These are phyloP conservation scores for Fusarium lyarnte DNA, from an alignment of 2,329 filamentous ascomycete genomes.

Conservation along the genomic window DNA sequence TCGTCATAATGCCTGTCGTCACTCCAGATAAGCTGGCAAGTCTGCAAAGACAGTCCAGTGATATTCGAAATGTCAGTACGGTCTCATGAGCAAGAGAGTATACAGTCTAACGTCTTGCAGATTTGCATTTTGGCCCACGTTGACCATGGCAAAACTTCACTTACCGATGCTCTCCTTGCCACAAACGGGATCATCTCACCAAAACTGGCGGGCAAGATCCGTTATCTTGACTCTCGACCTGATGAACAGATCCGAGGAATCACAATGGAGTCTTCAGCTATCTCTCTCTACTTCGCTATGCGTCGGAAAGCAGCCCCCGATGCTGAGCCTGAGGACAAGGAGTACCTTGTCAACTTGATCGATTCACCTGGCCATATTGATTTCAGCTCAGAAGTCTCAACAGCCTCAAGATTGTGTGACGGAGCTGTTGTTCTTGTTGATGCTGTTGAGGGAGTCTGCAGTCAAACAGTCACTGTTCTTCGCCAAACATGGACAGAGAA, in stretches of 20 bases:
- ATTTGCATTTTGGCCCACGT: conserved; percentile 97
- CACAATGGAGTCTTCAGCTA: conserved; percentile 99
- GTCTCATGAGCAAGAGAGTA: background rate
- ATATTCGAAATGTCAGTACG: conserved; percentile 85
- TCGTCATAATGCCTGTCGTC: conserved; percentile 84
- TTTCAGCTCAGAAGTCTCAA: conserved; percentile 98
- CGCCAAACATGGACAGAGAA: conserved; percentile 96
- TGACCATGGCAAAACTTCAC: conserved; percentile 97
- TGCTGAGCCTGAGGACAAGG: conserved; percentile 75
- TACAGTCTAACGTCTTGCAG: conserved; percentile 52
- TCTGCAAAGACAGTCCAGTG: conserved; percentile 86
- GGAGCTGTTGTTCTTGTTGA: conserved; percentile 95
- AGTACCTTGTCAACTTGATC: conserved; percentile 97
- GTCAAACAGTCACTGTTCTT: conserved; percentile 96
- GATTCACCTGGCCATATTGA: conserved; percentile 98
- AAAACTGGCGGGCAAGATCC: conserved; percentile 96
- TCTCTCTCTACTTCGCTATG: conserved; percentile 95
- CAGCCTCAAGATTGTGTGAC: conserved; percentile 92
- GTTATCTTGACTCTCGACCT: conserved; percentile 94
- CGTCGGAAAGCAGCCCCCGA: conserved; percentile 77
- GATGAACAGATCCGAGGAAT: conserved; percentile 97
- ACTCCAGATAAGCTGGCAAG: conserved; percentile 88
- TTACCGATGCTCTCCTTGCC: conserved; percentile 94
- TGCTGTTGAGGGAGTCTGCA: conserved; percentile 97
- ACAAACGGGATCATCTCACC: conserved; percentile 99